A percentile compares a stretch with the other conserved stretches of the same genome.
Evolutionary conservation across 73 alveolate species (phyloP).

Genomic region (Strombidium stylifer): DNA sequence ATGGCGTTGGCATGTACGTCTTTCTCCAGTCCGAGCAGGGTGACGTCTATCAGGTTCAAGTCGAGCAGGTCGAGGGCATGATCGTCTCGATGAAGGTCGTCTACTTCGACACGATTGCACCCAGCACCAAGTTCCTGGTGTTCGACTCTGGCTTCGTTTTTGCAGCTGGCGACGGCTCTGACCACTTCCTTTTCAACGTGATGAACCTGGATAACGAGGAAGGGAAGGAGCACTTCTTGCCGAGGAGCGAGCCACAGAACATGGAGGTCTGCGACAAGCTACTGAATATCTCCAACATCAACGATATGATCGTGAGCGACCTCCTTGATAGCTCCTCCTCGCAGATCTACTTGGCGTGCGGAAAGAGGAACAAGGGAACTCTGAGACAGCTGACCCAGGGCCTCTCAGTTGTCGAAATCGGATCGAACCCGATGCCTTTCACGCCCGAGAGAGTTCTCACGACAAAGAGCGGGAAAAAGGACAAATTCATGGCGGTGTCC

Average conservation of each 20-base stretch:
- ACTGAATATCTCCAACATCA: conserved; percentile 72
- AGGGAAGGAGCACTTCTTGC: conserved; percentile 68
- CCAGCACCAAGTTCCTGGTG: conserved; percentile 87
- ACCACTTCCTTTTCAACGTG: conserved; percentile 85
- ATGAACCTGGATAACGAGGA: conserved; percentile 81
- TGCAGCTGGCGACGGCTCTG: conserved; percentile 96
- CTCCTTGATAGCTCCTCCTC: conserved; percentile 91
- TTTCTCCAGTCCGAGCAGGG: conserved; percentile 97
- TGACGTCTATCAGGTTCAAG: conserved; percentile 88
- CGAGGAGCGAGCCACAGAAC: conserved; percentile 60
- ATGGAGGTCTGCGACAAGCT: conserved; percentile 54
- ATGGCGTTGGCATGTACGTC: conserved; percentile 88
- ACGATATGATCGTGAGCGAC: conserved; percentile 93
- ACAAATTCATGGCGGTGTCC: conserved; percentile 93
- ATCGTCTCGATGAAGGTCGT: conserved; percentile 75
- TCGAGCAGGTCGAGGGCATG: conserved; percentile 59
- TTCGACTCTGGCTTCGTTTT: conserved; percentile 86
- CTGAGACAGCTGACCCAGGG: conserved; percentile 96
- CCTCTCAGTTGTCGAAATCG: conserved; percentile 90
- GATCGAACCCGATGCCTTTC: conserved; percentile 89
- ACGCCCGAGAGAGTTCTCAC: conserved; percentile 97
- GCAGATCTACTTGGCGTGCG: conserved; percentile 93
- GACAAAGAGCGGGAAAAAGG: conserved; percentile 78
- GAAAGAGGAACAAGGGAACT: conserved; percentile 91
- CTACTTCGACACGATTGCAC: conserved; percentile 94